Evolutionary conservation across 2,329 filamentous ascomycete genomes (phyloP), one percentile per base, ranked within the genome.

Genomic region (Ophiocordyceps sinensis): DNA sequence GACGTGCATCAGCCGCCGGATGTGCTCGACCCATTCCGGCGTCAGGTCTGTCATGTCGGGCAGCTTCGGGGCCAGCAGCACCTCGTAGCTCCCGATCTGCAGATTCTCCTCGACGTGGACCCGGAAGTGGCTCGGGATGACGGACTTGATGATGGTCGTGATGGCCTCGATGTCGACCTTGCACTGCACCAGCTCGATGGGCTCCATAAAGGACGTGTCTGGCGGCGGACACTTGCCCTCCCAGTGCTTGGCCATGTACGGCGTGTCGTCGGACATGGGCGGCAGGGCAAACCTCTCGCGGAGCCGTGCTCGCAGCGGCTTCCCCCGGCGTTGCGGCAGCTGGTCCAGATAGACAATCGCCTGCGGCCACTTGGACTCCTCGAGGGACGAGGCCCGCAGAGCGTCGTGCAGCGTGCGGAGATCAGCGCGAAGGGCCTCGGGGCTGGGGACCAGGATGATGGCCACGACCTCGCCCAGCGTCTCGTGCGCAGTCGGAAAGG

Each of bases 401-500:
- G 63, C 60, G 15, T 40, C 40, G 21, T 71, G 67, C 5, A 73
- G 49, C 9, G 59, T 57, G n/a, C 64, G 62, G 19, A 72, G 52
- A 47, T 68, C 67, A 3, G 64, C 60, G n/a, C 65, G 55, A 6
- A 57, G 55, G 19, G 54, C 50, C 14, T 58, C 61, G 2, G 56
- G 52, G 1, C 65, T 58, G 1, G 66, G 66, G n/a, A 70, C 67
- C 3, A 74, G 53, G 4, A 66, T 66, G n/a, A 68, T 56, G 37
- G 66, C 70, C 11, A 71, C 68, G 6, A 67, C 66, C 51, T 72
- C 68, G 44, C 71, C 67, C 0, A 71, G 56, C 2, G 68, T 61
- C 28, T 68, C 62, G 40, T 72, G 67, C 0, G 60, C 57, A 8
- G 64, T 62, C 0, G 67, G 70, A 49, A 73, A 71, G 3, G 66